Conservation (phyloP, 768 basidiomycete genomes). For the Saitozyma podzolica region DNA sequence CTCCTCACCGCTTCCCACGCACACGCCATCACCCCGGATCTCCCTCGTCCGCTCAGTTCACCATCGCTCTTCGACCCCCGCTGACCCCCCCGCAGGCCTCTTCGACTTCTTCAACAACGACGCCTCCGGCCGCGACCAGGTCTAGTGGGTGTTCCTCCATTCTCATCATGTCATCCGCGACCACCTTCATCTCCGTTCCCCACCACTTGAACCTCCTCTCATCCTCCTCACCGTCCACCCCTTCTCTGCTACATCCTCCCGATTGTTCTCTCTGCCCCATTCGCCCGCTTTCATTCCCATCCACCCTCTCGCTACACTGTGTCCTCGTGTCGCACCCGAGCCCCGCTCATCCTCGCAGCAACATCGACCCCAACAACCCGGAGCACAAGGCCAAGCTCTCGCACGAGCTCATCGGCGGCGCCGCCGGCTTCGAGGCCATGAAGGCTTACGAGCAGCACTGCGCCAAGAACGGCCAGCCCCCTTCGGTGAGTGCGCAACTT, state of each 20-base stretch:
- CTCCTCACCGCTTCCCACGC: neutral
- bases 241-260: too few species aligned
- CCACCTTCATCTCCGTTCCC: too few species aligned
- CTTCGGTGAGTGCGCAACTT: slow-evolving; percentile 27
- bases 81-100: slow-evolving; percentile 27
- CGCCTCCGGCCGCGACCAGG: slow-evolving; percentile 39
- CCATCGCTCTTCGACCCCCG: neutral
- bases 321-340: neutral
- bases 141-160: slow-evolving; percentile 33
- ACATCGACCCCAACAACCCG: slow-evolving; percentile 39
- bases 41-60: neutral
- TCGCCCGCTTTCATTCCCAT: neutral
- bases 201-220: too few species aligned
- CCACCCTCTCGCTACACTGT: too few species aligned
- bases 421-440: slow-evolving; percentile 55
- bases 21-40: neutral
- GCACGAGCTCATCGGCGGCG: slow-evolving; percentile 50
- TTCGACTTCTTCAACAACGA: slow-evolving; percentile 48
- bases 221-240: too few species aligned
- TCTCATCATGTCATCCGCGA: too few species aligned
- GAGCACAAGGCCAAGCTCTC: slow-evolving; percentile 45
- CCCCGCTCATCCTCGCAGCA: slow-evolving; percentile 15
- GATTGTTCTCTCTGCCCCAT: slow-evolving; percentile 1
- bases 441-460: slow-evolving; percentile 53
- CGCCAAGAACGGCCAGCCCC: slow-evolving; percentile 50